Percentiles rank a stretch among this genome's conserved stretches.
phyloP scores from a whole-genome alignment of 2,329 filamentous ascomycete species.

The Blastomyces parvus region DNA sequence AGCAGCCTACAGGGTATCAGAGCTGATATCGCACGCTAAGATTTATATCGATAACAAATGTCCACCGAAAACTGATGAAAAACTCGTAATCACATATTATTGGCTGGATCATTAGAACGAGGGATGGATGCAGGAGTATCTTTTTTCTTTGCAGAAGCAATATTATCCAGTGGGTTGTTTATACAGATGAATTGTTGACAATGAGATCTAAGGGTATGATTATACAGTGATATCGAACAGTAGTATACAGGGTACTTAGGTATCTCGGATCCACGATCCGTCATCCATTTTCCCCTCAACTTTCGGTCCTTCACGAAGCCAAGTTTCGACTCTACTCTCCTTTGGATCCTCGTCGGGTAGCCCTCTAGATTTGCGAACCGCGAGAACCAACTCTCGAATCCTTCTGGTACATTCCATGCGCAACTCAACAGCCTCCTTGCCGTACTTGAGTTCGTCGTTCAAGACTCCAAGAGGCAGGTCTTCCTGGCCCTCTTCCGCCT shows the following conservation, averaged over 20 bases:
- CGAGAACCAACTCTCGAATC: constrained; percentile 70
- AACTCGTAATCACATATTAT: background rate
- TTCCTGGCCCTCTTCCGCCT: constrained; percentile 35
- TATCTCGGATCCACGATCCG: constrained; percentile 51
- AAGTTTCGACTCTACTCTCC: constrained; percentile 70
- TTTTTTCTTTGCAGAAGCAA: background rate
- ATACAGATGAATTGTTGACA: background rate
- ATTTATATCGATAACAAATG: background rate
- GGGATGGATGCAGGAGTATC: background rate
- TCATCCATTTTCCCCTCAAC: constrained; percentile 51
- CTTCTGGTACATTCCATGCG: constrained; percentile 70
- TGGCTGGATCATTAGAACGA: background rate
- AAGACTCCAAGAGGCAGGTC: constrained; percentile 46
- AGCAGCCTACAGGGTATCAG: background rate
- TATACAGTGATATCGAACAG: background rate
- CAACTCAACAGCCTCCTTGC: constrained; percentile 64
- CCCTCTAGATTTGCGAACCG: constrained; percentile 62
- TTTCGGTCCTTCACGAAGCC: constrained; percentile 50
- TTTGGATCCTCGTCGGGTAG: constrained; percentile 72
- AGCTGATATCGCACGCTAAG: background rate
- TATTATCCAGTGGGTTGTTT: background rate
- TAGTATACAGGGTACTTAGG: constrained; percentile 26
- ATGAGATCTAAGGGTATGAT: background rate
- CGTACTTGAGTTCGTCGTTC: constrained; percentile 55
- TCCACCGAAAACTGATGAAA: background rate